Conservation (phyloP, 2,329 filamentous ascomycete genomes). For the Verticillium albo-atrum region DNA sequence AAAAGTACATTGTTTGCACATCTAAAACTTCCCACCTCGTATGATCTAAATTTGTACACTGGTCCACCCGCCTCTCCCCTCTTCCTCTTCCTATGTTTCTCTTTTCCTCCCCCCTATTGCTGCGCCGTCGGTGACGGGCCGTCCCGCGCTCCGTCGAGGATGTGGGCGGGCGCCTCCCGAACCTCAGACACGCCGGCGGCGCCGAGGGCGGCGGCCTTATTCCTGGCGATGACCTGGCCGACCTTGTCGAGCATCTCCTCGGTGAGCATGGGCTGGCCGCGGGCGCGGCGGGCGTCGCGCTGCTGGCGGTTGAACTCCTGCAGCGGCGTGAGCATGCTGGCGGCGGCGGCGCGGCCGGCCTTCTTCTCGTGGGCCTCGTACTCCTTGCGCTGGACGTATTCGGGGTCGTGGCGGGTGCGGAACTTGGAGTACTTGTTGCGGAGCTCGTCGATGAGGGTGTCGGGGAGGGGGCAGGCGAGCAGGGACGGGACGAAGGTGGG, state of each 20-base stretch:
- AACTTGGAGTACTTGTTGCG: conserved; percentile 78
- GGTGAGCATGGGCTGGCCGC: conserved; percentile 52
- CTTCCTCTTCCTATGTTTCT: not conserved
- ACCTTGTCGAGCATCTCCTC: conserved; percentile 58
- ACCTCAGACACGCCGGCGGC: conserved; percentile 30
- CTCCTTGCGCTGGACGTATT: conserved; percentile 64
- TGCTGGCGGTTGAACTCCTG: conserved; percentile 55
- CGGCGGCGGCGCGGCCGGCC: conserved; percentile 25
- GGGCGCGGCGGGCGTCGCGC: conserved; percentile 44
- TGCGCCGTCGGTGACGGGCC: not conserved
- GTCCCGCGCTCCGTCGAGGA: not conserved
- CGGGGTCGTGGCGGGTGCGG: conserved; percentile 73
- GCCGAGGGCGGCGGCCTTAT: conserved; percentile 37
- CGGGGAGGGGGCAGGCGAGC: conserved; percentile 72
- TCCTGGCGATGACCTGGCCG: conserved; percentile 56
- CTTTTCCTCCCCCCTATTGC: no score
- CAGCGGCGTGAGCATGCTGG: conserved; percentile 49
- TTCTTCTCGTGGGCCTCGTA: conserved; percentile 47
- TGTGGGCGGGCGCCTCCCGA: not conserved
- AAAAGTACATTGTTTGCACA: conserved; percentile 15
- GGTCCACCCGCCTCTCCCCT: not conserved
- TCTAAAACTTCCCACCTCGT: not conserved
- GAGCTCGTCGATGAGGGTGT: conserved; percentile 76
- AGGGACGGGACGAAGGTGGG: conserved; percentile 76
- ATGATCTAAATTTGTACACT: not conserved